Evolutionary conservation across 1,284 basidiomycete species (phyloP), one percentile per base, ranked within the genome.

Genomic region (Chondrostereum purpureum): DNA sequence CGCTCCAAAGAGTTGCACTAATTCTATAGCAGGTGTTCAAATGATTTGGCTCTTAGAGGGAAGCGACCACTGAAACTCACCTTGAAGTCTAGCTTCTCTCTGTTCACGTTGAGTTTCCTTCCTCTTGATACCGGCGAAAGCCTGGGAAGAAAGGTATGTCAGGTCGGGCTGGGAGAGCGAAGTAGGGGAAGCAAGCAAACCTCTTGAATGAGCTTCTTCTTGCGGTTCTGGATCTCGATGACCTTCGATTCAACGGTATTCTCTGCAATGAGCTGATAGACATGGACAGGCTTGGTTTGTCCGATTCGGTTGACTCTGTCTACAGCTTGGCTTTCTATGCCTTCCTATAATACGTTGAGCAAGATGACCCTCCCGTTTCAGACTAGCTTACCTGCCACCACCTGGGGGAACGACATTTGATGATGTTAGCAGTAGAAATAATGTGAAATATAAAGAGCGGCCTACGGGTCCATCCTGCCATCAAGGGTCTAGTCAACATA

Each of bases 301-400:
- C 89, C 90, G 53, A 92, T 90, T 44, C 83, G 64, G 49, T 81
- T 65, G 8, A 66, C 59, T 54, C 91, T 72, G 59, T 94, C 91
- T 48, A 94, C 88, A 0, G 92, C 91, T 59, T 94, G 88, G 48
- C 78, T 80, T 64, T 94, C 92, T 37, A 94, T 92, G 2, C 91
- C 88, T 55, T 89, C 88, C 70, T 87, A 52, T 54, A 51, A 48
- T 24, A 6, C 17, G 11, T 8, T 31, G 27, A 31, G 27, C n/a
- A n/a, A 31, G n/a, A n/a, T 8, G 8, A 31, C n/a, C 27, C n/a
- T 31, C 8, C 8, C 27, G 8, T 31, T 8, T 8, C 8, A 31
- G 27, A 8, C 27, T 20, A 31, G 43, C 60, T 47, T 54, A 70
- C 77, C 68, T 85, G 82, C 83, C 83, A 86, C 82, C 83, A 85